Evolutionary conservation across 2,329 filamentous ascomycete species (phyloP).

Genomic region (Aspergillus versicolor): DNA sequence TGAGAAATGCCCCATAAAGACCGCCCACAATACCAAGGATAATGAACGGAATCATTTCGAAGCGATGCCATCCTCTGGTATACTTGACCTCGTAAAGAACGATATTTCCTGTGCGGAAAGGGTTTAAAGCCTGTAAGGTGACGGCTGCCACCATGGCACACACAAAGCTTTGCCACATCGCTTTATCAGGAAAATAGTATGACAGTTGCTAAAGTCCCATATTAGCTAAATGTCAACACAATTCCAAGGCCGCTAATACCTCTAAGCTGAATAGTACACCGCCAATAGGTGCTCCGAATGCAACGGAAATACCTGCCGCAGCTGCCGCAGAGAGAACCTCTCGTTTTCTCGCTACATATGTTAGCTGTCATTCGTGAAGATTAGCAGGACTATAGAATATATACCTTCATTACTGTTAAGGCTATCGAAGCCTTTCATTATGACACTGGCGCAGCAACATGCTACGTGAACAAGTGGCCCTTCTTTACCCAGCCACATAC

Average conservation of each 20-base stretch:
- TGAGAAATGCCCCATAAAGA: conserved; percentile 92
- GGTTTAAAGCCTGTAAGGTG: conserved; percentile 86
- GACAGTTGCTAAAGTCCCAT: conserved; percentile 68
- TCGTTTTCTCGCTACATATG: conserved; percentile 73
- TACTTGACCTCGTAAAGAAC: conserved; percentile 96
- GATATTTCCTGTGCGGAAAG: conserved; percentile 91
- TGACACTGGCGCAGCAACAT: conserved; percentile 91
- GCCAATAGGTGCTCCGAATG: conserved; percentile 90
- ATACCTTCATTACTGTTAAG: conserved; percentile 84
- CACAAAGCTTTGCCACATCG: conserved; percentile 99
- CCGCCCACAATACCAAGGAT: conserved; percentile 85
- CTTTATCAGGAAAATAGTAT: conserved; percentile 98
- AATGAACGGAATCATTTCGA: conserved; percentile 86
- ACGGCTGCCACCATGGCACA: conserved; percentile 99
- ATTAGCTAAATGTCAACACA: background rate
- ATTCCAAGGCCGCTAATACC: conserved; percentile 45
- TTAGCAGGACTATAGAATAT: conserved; percentile 13
- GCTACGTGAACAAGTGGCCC: conserved; percentile 93
- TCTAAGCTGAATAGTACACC: conserved; percentile 96
- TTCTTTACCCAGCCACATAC: conserved; percentile 96
- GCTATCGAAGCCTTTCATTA: conserved; percentile 82
- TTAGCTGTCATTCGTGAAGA: conserved; percentile 5
- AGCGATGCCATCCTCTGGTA: conserved; percentile 86
- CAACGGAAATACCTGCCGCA: conserved; percentile 87
- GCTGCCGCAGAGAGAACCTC: conserved; percentile 91